Percentiles rank a stretch among this genome's conserved stretches.
Evolutionary conservation across 306 rosid species (phyloP).

Genomic region (Dalbergia oliveri): DNA sequence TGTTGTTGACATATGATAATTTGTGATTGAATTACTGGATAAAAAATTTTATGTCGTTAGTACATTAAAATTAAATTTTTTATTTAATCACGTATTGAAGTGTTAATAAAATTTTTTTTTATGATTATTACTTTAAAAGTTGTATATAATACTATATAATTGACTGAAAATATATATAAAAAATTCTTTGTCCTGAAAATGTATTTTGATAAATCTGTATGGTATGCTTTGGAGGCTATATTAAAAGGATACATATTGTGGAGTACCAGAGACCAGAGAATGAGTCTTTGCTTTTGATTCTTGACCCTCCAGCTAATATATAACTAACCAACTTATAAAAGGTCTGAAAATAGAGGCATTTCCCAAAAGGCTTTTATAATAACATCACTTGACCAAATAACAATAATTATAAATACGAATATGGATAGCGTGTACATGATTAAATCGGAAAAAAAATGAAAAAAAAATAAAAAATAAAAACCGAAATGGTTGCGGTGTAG

Average conservation of each 20-base stretch:
- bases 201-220: not conserved
- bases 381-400: conserved; percentile 8
- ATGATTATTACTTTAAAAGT: no score
- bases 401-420: not conserved
- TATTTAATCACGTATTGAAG: no score
- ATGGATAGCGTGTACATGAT: conserved; percentile 9
- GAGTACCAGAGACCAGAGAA: no score
- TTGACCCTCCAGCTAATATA: conserved; percentile 22
- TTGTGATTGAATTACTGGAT: no score
- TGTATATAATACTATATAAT: no score
- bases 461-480: not conserved
- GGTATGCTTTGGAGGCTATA: not conserved
- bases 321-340: conserved; percentile 2
- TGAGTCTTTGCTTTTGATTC: not conserved
- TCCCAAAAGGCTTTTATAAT: not conserved
- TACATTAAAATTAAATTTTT: no score
- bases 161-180: no score
- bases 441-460: not conserved
- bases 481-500: conserved; percentile 31
- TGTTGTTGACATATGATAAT: no score
- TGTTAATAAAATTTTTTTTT: no score
- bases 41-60: no score
- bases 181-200: no score
- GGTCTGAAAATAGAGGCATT: not conserved
- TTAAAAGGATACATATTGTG: not conserved